phyloP scores from a whole-genome alignment of 2,329 filamentous ascomycete genomes.

The Curvularia spicifera region DNA sequence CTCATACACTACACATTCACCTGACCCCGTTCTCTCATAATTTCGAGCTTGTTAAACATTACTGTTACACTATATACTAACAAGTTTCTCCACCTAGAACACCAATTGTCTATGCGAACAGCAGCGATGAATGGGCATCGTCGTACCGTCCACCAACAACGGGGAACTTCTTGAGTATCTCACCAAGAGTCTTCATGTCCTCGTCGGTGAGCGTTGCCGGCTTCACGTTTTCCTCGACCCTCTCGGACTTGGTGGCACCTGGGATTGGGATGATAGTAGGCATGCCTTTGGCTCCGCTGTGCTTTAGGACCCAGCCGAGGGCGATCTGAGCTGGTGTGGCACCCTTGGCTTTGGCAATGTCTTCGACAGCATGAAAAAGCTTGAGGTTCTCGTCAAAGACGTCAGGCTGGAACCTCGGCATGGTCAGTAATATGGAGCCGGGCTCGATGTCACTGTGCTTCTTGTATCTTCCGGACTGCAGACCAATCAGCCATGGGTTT shows the following conservation, averaged over 20 bases:
- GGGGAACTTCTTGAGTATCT: conserved; percentile 57
- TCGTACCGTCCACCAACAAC: conserved; percentile 53
- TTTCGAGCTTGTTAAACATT: conserved; percentile 7
- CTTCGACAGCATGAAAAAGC: conserved; percentile 65
- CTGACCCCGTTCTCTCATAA: conserved; percentile 44
- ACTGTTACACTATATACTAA: conserved; percentile 19
- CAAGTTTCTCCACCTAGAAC: conserved; percentile 7
- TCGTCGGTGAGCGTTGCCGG: conserved; percentile 57
- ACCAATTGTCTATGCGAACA: conserved; percentile 19
- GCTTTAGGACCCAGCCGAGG: conserved; percentile 65
- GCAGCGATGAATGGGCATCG: conserved; percentile 12
- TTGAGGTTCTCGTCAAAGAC: conserved; percentile 70
- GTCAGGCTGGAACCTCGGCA: conserved; percentile 68
- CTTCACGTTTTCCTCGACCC: conserved; percentile 69
- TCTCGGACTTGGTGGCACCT: conserved; percentile 63
- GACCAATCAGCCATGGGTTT: conserved; percentile 25
- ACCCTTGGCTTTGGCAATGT: conserved; percentile 64
- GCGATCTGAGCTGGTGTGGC: conserved; percentile 70
- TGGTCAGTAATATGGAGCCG: conserved; percentile 57
- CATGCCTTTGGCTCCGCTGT: conserved; percentile 61
- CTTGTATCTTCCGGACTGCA: conserved; percentile 53
- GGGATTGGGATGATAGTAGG: conserved; percentile 70
- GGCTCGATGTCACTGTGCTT: conserved; percentile 62
- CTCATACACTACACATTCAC: conserved; percentile 53
- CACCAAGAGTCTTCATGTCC: conserved; percentile 60